Evolutionary conservation across 306 rosid species (phyloP).

Genomic region (Quercus glauca): DNA sequence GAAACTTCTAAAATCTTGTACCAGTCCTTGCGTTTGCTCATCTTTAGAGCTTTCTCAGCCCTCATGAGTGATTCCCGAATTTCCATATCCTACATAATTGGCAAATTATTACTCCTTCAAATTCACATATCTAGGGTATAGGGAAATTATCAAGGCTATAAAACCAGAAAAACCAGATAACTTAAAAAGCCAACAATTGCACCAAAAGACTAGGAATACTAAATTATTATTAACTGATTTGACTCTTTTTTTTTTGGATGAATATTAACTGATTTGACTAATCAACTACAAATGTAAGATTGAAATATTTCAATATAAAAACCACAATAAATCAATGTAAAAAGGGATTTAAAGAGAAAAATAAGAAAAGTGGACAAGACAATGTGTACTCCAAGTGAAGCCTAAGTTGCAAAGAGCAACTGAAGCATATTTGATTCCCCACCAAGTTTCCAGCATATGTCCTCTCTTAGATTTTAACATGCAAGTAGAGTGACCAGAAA

Average conservation of each 20-base stretch:
- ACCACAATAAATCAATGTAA: background rate
- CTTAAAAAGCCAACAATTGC: background rate
- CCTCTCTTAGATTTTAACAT: background rate
- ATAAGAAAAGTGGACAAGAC: background rate
- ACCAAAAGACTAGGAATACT: background rate
- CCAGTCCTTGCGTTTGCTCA: conserved; percentile 97
- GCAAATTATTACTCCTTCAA: conserved; percentile 16
- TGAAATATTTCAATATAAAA: background rate
- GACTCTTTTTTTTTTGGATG: background rate
- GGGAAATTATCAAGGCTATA: background rate
- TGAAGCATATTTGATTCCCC: background rate
- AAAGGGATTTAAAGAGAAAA: background rate
- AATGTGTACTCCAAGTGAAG: background rate
- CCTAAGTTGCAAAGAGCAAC: background rate
- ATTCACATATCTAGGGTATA: background rate
- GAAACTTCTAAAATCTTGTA: conserved; percentile 93
- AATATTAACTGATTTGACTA: background rate
- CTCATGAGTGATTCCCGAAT: conserved; percentile 79
- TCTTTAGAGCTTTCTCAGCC: conserved; percentile 94
- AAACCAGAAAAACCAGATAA: background rate
- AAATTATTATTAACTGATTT: background rate
- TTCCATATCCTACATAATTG: conserved; percentile 71
- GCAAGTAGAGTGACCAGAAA: background rate
- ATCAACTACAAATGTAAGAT: background rate
- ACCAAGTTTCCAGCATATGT: background rate